Percentiles rank a stretch among this genome's conserved stretches.
These are phyloP conservation scores for Catunica adiposa DNA, from an alignment of 2,329 filamentous ascomycete genomes.

Conservation along the genomic window DNA sequence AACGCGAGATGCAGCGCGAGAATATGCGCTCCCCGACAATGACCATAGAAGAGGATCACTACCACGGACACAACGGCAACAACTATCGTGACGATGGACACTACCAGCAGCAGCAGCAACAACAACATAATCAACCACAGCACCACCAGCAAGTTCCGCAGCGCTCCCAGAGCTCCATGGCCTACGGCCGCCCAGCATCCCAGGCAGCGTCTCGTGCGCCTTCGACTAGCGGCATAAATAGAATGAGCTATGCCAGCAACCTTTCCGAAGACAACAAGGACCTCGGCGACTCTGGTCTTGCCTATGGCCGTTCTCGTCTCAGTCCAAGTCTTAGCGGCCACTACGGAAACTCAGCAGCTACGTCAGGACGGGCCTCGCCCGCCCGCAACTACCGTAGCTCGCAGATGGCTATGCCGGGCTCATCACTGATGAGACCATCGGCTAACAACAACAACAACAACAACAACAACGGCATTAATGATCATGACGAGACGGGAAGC, in stretches of 20 bases:
- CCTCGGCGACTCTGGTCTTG: constrained; percentile 30
- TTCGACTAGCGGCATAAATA: constrained; percentile 25
- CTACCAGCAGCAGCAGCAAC: not conserved
- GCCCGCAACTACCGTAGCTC: constrained; percentile 35
- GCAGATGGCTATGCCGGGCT: constrained; percentile 15
- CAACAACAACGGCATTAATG: constrained; percentile 1
- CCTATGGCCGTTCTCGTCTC: constrained; percentile 34
- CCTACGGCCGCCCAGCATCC: constrained; percentile 9
- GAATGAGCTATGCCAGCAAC: constrained; percentile 47
- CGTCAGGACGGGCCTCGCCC: constrained; percentile 41
- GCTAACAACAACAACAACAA: constrained; percentile 2
- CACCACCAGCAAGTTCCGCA: constrained; percentile 20
- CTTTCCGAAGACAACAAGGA: constrained; percentile 59
- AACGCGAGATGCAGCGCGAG: constrained; percentile 3
- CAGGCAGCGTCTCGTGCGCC: constrained; percentile 17
- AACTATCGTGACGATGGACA: constrained; percentile 38
- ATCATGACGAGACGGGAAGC: constrained; percentile 7
- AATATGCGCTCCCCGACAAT: constrained; percentile 30
- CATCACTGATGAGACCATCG: not conserved
- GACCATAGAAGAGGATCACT: constrained; percentile 1
- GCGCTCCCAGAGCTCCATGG: constrained; percentile 27
- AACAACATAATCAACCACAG: not conserved
- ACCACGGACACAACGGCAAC: constrained; percentile 22
- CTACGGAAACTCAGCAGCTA: constrained; percentile 1
- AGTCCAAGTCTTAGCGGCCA: constrained; percentile 37